phyloP scores from a whole-genome alignment of 352 stramenopile genomes.

The Phytophthora tentaculata region DNA sequence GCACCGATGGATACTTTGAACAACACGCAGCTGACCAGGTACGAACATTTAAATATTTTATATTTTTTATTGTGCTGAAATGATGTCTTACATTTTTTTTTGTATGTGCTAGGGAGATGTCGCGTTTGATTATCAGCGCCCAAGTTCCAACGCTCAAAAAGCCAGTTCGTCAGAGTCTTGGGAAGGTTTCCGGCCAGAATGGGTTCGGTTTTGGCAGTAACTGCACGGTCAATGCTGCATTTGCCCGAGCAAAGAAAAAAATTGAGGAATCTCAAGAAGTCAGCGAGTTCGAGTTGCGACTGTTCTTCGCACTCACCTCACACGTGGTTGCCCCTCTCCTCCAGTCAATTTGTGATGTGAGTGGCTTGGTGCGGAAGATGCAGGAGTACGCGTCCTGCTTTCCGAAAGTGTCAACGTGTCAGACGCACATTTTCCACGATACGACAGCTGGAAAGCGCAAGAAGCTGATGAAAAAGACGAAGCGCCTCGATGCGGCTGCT shows the following conservation, averaged over 20 bases:
- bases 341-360: slow-evolving; percentile 22
- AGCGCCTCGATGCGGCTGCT: slow-evolving; percentile 17
- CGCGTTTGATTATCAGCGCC: slow-evolving; percentile 26
- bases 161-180: neutral
- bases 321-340: slow-evolving; percentile 34
- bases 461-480: slow-evolving; percentile 14
- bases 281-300: slow-evolving; percentile 27
- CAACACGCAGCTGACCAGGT: slow-evolving; percentile 23
- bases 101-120: slow-evolving; percentile 17
- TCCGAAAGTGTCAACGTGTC: slow-evolving; percentile 14
- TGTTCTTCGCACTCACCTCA: slow-evolving; percentile 30
- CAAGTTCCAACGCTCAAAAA: slow-evolving; percentile 16
- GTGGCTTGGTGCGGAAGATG: slow-evolving; percentile 29
- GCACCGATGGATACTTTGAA: neutral
- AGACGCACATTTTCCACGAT: slow-evolving; percentile 32
- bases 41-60: neutral
- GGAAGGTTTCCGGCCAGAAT: neutral
- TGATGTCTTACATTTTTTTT: neutral
- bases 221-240: no score
- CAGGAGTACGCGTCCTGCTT: slow-evolving; percentile 31
- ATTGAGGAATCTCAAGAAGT: slow-evolving; percentile 7
- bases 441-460: slow-evolving; percentile 16
- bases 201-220: neutral
- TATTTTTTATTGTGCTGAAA: no score
- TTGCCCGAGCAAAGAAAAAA: neutral